These are phyloP conservation scores for Spergularia bocconei DNA, from an alignment of 148 eudicot species.

Conservation along the genomic window DNA sequence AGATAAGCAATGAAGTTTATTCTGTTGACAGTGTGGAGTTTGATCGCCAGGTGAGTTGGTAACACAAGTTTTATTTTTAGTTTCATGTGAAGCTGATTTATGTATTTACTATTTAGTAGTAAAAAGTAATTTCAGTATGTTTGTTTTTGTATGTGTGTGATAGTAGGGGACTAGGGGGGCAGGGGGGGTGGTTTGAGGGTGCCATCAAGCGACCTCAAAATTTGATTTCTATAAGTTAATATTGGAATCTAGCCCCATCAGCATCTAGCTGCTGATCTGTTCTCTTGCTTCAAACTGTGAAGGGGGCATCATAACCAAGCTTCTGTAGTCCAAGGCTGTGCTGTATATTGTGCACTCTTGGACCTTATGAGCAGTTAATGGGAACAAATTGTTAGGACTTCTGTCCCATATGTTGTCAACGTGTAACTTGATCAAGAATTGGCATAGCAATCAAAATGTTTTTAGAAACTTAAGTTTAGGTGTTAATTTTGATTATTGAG, in stretches of 20 bases:
- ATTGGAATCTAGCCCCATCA: not conserved
- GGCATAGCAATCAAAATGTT: not conserved
- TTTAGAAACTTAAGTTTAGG: no score
- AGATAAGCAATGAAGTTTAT: conserved; percentile 70
- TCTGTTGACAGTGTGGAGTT: conserved; percentile 70
- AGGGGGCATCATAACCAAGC: not conserved
- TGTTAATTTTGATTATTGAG: no score
- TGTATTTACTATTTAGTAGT: not conserved
- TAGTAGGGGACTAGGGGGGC: not conserved
- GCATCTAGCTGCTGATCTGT: not conserved
- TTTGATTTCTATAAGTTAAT: not conserved
- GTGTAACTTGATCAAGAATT: not conserved
- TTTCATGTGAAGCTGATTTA: not conserved
- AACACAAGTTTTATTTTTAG: not conserved
- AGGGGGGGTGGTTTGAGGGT: not conserved
- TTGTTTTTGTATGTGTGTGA: not conserved
- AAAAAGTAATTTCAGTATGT: not conserved
- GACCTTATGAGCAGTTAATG: not conserved
- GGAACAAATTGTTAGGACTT: not conserved
- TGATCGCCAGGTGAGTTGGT: conserved; percentile 74
- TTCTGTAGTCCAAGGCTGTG: not conserved
- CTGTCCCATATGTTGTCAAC: not conserved
- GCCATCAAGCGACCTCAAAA: not conserved
- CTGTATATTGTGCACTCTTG: not conserved
- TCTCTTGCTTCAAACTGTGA: not conserved